Conservation (phyloP, 495 filamentous ascomycete species). For the Tuber magnatum region DNA sequence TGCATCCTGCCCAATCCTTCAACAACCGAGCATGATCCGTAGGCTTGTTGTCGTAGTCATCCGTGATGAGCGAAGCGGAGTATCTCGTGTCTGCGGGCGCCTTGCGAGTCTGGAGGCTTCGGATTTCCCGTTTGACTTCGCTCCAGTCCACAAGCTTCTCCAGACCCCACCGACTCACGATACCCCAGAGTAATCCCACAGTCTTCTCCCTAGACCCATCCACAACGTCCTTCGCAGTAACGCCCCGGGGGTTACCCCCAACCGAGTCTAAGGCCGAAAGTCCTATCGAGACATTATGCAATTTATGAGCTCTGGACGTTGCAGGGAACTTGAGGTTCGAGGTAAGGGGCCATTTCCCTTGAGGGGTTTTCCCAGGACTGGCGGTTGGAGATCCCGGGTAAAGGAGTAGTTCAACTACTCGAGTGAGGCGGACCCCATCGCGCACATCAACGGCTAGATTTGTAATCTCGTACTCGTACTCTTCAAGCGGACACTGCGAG, state of each 20-base stretch:
- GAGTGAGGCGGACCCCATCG: slow-evolving; percentile 56
- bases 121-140: slow-evolving; percentile 51
- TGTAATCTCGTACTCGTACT: slow-evolving; percentile 53
- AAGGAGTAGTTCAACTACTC: slow-evolving; percentile 56
- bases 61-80: slow-evolving; percentile 14
- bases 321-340: slow-evolving; percentile 56
- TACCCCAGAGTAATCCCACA: slow-evolving; percentile 55
- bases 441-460: slow-evolving; percentile 61
- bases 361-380: slow-evolving; percentile 36
- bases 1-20: slow-evolving; percentile 50
- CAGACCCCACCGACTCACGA: slow-evolving; percentile 55
- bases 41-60: slow-evolving; percentile 30
- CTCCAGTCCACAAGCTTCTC: slow-evolving; percentile 51
- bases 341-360: slow-evolving; percentile 47
- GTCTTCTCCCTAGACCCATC: slow-evolving; percentile 64
- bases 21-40: slow-evolving; percentile 46
- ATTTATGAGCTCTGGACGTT: slow-evolving; percentile 52
- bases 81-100: slow-evolving; percentile 17
- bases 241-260: slow-evolving; percentile 41
- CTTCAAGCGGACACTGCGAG: slow-evolving; percentile 53
- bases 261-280: slow-evolving; percentile 49
- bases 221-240: slow-evolving; percentile 57
- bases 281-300: slow-evolving; percentile 57
- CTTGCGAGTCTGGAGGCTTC: slow-evolving; percentile 42
- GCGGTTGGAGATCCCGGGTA: slow-evolving; percentile 39